phyloP scores from a whole-genome alignment of 768 basidiomycete genomes.

The Hydnomerulius pinastri region DNA sequence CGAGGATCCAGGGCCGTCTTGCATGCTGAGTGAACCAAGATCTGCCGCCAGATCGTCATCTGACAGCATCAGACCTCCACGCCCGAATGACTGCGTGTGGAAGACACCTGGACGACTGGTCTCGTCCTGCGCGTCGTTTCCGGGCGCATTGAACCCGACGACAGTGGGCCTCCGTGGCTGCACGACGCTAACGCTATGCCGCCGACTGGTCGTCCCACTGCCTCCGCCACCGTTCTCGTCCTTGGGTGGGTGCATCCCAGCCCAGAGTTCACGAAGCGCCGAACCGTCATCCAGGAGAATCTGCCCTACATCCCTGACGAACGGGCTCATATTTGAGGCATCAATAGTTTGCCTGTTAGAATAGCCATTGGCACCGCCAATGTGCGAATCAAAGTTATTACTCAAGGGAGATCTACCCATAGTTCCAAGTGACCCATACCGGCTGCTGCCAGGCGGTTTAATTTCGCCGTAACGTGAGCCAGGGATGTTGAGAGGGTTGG shows the following conservation, averaged over 20 bases:
- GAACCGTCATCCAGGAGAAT: constrained; percentile 75
- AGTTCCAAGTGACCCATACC: constrained; percentile 64
- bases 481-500: constrained; percentile 60
- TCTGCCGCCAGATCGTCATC: constrained; percentile 83
- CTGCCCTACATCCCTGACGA: constrained; percentile 80
- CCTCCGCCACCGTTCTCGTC: constrained; percentile 65
- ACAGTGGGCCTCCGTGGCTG: constrained; percentile 69
- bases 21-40: constrained; percentile 62
- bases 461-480: constrained; percentile 58
- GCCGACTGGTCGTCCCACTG: constrained; percentile 79
- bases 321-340: constrained; percentile 81
- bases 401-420: constrained; percentile 57
- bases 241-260: constrained; percentile 62
- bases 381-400: constrained; percentile 50
- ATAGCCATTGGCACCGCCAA: constrained; percentile 49
- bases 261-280: constrained; percentile 74
- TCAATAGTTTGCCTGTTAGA: constrained; percentile 47
- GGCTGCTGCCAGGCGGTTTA: constrained; percentile 60
- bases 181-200: constrained; percentile 83
- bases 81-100: constrained; percentile 38
- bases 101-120: constrained; percentile 32
- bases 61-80: constrained; percentile 65
- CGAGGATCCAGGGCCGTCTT: constrained; percentile 33
- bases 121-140: constrained; percentile 46
- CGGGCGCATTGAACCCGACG: constrained; percentile 69